Conservation (phyloP, 1,284 basidiomycete genomes). For the Inonotus obliquus region DNA sequence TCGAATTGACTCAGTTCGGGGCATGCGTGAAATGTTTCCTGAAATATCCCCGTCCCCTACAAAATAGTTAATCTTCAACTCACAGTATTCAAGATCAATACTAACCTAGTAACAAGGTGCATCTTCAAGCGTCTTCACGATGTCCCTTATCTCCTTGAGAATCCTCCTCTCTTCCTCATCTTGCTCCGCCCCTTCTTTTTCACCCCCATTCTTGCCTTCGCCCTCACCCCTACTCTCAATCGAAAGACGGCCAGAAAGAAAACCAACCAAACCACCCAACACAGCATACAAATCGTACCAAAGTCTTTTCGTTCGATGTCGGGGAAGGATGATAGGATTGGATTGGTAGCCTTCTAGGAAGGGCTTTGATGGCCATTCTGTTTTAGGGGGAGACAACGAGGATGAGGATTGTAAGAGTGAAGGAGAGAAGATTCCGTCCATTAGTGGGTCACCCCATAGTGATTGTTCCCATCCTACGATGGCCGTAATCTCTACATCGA, state of each 20-base stretch:
- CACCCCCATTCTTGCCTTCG: background rate
- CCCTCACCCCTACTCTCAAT: background rate
- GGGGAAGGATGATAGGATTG: conserved; percentile 43
- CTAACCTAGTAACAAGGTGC: conserved; percentile 49
- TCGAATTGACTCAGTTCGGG: no score
- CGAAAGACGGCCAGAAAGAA: background rate
- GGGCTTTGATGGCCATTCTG: conserved; percentile 31
- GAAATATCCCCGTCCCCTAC: no score
- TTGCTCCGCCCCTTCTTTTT: conserved; percentile 14
- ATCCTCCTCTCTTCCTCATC: background rate
- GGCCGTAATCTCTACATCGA: conserved; percentile 27
- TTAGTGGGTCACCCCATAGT: conserved; percentile 70
- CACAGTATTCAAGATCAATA: background rate
- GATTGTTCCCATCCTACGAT: conserved; percentile 44
- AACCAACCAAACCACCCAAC: conserved; percentile 42
- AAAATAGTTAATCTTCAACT: no score
- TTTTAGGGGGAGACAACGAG: no score
- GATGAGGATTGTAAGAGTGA: conserved; percentile 26
- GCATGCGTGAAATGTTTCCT: no score
- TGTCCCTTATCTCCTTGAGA: conserved; percentile 20
- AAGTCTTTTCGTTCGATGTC: conserved; percentile 61
- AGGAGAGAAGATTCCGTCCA: conserved; percentile 56
- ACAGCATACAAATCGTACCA: conserved; percentile 71
- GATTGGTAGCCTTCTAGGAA: conserved; percentile 58
- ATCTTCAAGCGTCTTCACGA: conserved; percentile 37